Evolutionary conservation across 441 rosid species (phyloP).

Genomic region (Bocquillonia castaneifolia): DNA sequence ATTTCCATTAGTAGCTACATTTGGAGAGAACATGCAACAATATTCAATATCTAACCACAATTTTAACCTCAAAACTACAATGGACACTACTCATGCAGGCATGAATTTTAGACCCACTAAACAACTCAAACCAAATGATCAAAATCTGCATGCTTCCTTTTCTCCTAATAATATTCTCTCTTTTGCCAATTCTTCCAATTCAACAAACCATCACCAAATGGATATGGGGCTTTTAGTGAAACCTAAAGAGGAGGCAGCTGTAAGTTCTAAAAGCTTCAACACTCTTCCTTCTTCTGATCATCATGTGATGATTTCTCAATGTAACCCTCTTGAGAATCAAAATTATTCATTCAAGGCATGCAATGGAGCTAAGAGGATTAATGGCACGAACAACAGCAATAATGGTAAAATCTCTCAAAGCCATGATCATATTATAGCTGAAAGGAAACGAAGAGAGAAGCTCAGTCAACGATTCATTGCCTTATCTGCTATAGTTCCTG

Average conservation of each 20-base stretch:
- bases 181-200: constrained; percentile 24
- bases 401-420: constrained; percentile 35
- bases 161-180: constrained; percentile 27
- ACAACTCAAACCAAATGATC: constrained; percentile 38
- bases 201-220: constrained; percentile 28
- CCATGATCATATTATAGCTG: constrained; percentile 78
- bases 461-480: constrained; percentile 80
- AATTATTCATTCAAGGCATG: constrained; percentile 29
- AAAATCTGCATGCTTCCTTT: constrained; percentile 13
- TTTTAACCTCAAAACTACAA: constrained; percentile 26
- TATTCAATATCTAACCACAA: constrained; percentile 24
- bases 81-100: constrained; percentile 11
- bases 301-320: constrained; percentile 25
- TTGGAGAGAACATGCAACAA: constrained; percentile 39
- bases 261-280: constrained; percentile 21
- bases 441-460: constrained; percentile 81
- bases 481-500: constrained; percentile 74
- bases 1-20: constrained; percentile 38
- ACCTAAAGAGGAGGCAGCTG: constrained; percentile 40
- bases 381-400: constrained; percentile 15
- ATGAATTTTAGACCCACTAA: constrained; percentile 31
- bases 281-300: constrained; percentile 24
- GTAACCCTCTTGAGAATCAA: constrained; percentile 31
- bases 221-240: constrained; percentile 30
- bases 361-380: constrained; percentile 30